A percentile compares a stretch with the other conserved stretches of the same genome.
Conservation (phyloP, 208 protist genomes). For the Balamuthia mandrillaris region DNA sequence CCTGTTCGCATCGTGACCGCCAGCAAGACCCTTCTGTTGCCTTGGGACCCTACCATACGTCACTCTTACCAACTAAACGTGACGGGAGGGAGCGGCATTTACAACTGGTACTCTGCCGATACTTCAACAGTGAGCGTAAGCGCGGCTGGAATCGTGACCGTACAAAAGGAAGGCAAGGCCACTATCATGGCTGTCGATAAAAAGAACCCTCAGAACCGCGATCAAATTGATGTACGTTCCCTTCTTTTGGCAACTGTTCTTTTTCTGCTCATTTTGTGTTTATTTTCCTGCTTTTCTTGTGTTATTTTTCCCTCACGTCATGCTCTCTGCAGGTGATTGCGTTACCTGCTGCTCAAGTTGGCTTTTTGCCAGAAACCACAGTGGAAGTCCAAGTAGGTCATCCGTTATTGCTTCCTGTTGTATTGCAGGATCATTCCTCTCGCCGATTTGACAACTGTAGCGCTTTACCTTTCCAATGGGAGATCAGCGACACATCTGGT, state of each 20-base stretch:
- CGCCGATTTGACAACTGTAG: constrained; percentile 34
- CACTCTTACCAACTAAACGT: background rate
- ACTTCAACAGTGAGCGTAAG: background rate
- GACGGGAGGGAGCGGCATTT: constrained; percentile 22
- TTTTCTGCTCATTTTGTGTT: background rate
- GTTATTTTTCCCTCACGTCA: background rate
- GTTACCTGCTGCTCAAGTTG: background rate
- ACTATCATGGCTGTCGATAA: background rate
- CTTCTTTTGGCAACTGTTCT: background rate
- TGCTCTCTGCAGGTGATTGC: background rate
- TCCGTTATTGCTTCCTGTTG: constrained; percentile 6
- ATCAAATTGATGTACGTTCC: background rate
- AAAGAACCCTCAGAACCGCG: constrained; percentile 21
- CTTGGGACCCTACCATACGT: background rate
- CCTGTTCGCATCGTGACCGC: too few species aligned
- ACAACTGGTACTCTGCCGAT: constrained; percentile 22
- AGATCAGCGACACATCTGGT: constrained; percentile 24
- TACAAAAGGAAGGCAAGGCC: background rate
- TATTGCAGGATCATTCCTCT: background rate
- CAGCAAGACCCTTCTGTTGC: background rate
- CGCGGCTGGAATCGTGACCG: background rate
- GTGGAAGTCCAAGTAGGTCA: constrained; percentile 30
- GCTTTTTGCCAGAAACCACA: constrained; percentile 13
- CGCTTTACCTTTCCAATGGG: constrained; percentile 28
- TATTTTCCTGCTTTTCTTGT: background rate